Percentiles rank a stretch among this genome's conserved stretches.
phyloP scores from a whole-genome alignment of 306 rosid genomes.

The Malus domestica region DNA sequence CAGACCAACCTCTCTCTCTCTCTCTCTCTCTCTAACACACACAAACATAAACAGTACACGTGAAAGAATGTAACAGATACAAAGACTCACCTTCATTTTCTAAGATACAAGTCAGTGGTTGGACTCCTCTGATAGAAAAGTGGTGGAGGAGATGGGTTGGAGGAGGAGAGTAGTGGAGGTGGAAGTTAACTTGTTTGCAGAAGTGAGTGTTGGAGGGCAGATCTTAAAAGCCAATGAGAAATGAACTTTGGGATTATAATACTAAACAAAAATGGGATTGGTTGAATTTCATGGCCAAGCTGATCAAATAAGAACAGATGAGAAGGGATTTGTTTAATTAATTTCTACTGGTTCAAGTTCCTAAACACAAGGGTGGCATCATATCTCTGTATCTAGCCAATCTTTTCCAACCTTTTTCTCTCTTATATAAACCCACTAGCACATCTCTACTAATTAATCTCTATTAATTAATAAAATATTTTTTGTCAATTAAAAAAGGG shows the following conservation, averaged over 20 bases:
- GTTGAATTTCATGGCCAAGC: constrained; percentile 60
- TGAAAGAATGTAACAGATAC: not conserved
- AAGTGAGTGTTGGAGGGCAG: constrained; percentile 32
- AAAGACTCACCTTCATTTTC: constrained; percentile 63
- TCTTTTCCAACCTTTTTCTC: constrained; percentile 3
- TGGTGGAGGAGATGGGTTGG: not conserved
- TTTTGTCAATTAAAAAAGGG: too few relatives aligned
- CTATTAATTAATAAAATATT: too few relatives aligned
- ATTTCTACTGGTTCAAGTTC: constrained; percentile 51
- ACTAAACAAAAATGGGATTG: constrained; percentile 21
- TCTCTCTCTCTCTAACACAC: not conserved
- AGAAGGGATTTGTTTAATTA: not conserved
- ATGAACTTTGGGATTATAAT: constrained; percentile 46
- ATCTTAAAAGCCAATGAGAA: constrained; percentile 46
- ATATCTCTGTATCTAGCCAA: constrained; percentile 18
- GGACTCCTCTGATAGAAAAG: not conserved
- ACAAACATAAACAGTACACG: not conserved
- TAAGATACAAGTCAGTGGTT: not conserved
- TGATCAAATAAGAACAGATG: not conserved
- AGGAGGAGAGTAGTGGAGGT: constrained; percentile 2
- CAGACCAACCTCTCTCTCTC: not conserved
- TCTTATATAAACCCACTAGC: constrained; percentile 22
- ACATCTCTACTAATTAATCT: not conserved
- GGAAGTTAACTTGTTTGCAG: constrained; percentile 4
- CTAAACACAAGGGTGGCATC: constrained; percentile 38